These are phyloP conservation scores for Heliamphora pulchella DNA, from an alignment of 179 eudicot species.

Conservation along the genomic window DNA sequence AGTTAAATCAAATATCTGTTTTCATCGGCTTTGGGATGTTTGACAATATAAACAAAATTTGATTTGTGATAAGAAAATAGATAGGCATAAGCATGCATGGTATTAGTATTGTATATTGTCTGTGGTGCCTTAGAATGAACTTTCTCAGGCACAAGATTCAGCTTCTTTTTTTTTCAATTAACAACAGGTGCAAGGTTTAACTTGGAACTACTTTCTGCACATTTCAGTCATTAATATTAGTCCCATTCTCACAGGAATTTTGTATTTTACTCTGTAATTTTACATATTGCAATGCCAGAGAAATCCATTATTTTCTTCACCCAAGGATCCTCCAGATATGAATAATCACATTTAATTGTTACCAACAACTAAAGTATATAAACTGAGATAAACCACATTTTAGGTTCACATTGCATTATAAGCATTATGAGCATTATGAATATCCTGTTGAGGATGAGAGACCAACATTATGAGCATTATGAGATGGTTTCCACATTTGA, in stretches of 20 bases:
- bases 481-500: too few relatives aligned
- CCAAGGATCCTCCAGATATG: not conserved
- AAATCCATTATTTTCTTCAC: not conserved
- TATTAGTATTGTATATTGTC: too few relatives aligned
- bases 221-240: not conserved
- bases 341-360: not conserved
- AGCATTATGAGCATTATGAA: conserved; percentile 39
- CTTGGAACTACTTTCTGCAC: not conserved
- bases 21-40: too few relatives aligned
- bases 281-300: not conserved
- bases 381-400: not conserved
- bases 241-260: not conserved
- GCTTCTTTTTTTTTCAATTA: too few relatives aligned
- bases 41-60: too few relatives aligned
- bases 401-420: not conserved
- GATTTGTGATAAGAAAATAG: too few relatives aligned
- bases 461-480: too few relatives aligned
- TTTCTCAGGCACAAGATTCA: not conserved
- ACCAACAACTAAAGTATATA: not conserved
- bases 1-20: too few relatives aligned
- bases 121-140: not conserved
- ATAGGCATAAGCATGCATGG: too few relatives aligned
- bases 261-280: not conserved
- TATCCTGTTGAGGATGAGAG: conserved; percentile 76
- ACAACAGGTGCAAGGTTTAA: not conserved